Base-by-base conservation (phyloP, 768 basidiomycete genomes). In the Russula compacta region DNA sequence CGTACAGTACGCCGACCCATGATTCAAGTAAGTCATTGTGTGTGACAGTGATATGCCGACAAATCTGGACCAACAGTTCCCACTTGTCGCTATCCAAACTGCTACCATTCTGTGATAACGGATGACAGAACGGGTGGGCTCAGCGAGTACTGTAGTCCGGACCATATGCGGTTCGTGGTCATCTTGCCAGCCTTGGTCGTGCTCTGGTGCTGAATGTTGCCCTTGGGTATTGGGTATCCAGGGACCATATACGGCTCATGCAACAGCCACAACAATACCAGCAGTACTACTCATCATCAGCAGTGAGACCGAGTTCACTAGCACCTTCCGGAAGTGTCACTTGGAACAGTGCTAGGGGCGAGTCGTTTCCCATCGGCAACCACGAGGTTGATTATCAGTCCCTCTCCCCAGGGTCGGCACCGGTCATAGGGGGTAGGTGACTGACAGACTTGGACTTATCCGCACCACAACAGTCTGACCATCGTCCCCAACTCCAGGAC, bases 121-220 rank as follows among this genome's bases (percentile, higher is more conserved):
- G 51, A 58, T 29, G 5, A 6, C 4, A 4, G 2, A 3, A 48
- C 54, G 32, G 6, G 17, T 1, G 56, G 58, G 15, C 32, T 43
- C 5, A 36, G 21, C 10, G 61, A 62, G 46, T 62, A 62, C 21
- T 62, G 61, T 21, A 33, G 38, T 19, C 12, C 6, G 1, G 46
- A 14, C 0, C 61, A 63, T 11, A 63, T 58, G 57, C 10, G 7
- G 61, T 63, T 33, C 57, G 61, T 60, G 7, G 8, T 58, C 19
- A 0, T 19, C 19, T 58, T 35, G 12, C 24, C 2, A 2, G 14
- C 17, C 33, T 15, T 33, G 19, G 2, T 33, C 39, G 39, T 58
- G 14, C 14, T 11, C 29, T 48, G 40, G 6, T 35, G 17, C 55
- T 53, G 40, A 56, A 42, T 33, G 2, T 17, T 14, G 14, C n/a